Conservation (phyloP, 495 filamentous ascomycete species). For the Gamarada debralockiae region DNA sequence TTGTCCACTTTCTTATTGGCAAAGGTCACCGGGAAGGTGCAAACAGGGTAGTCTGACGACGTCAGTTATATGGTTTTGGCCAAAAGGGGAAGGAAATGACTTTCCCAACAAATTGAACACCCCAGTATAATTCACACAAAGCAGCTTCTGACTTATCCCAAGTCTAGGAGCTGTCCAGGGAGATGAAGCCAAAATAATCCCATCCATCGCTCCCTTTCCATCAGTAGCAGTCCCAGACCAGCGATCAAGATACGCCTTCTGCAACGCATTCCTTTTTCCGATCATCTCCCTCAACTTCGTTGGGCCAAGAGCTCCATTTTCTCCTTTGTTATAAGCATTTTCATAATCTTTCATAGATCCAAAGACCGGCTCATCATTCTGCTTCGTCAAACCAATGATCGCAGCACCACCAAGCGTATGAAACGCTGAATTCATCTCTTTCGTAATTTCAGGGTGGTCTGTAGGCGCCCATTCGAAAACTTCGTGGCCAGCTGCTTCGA, state of each 20-base stretch:
- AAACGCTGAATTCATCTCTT: conserved; percentile 48
- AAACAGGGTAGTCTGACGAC: conserved; percentile 20
- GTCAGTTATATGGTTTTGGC: background rate
- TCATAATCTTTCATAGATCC: conserved; percentile 23
- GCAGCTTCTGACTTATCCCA: conserved; percentile 21
- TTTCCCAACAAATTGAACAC: conserved; percentile 24
- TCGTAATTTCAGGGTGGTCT: conserved; percentile 39
- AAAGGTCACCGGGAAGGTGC: conserved; percentile 26
- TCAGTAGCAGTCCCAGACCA: conserved; percentile 40
- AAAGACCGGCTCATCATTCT: conserved; percentile 49
- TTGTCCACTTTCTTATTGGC: conserved; percentile 28
- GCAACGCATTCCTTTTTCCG: conserved; percentile 41
- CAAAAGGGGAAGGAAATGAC: background rate
- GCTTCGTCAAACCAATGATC: conserved; percentile 41
- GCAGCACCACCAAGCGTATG: conserved; percentile 53
- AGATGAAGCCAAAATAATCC: conserved; percentile 13
- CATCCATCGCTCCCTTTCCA: conserved; percentile 30
- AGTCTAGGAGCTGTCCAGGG: conserved; percentile 22
- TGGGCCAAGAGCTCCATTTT: conserved; percentile 20
- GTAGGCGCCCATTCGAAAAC: conserved; percentile 31
- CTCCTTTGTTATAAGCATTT: conserved; percentile 14
- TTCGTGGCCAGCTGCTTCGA: conserved; percentile 39
- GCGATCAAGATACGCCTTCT: conserved; percentile 53
- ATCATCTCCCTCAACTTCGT: conserved; percentile 28
- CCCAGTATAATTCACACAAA: conserved; percentile 24